A percentile compares a stretch with the other conserved stretches of the same genome.
phyloP scores from a whole-genome alignment of 1,284 basidiomycete genomes.

The Ustilago tritici region DNA sequence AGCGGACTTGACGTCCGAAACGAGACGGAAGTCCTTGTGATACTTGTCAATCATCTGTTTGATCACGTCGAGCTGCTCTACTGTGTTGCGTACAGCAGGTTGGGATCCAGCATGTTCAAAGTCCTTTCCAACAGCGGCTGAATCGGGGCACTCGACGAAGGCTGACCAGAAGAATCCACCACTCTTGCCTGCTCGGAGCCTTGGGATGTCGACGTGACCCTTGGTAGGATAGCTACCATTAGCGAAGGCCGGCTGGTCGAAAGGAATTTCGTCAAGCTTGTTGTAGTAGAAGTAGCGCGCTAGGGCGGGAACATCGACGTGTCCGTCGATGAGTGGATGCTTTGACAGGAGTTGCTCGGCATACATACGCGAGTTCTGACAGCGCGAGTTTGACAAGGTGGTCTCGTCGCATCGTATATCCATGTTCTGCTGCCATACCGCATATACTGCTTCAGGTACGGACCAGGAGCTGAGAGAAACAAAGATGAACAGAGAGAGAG shows the following conservation, averaged over 20 bases:
- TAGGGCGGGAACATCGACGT: slow-evolving; percentile 52
- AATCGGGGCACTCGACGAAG: slow-evolving; percentile 46
- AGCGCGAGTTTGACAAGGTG: slow-evolving; percentile 6
- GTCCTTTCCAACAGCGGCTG: slow-evolving; percentile 25
- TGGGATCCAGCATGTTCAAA: slow-evolving; percentile 38
- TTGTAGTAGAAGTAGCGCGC: slow-evolving; percentile 38
- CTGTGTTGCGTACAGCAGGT: slow-evolving; percentile 37
- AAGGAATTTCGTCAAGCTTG: slow-evolving; percentile 42
- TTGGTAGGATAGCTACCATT: slow-evolving; percentile 36
- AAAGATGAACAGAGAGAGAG: slow-evolving; percentile 1
- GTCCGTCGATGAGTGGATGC: slow-evolving; percentile 52
- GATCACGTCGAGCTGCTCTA: slow-evolving; percentile 54
- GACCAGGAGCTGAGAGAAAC: slow-evolving; percentile 7
- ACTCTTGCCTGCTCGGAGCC: slow-evolving; percentile 35
- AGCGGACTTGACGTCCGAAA: slow-evolving; percentile 20
- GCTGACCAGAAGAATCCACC: slow-evolving; percentile 58
- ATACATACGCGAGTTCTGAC: slow-evolving; percentile 24
- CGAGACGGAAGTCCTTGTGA: slow-evolving; percentile 33
- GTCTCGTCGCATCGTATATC: slow-evolving; percentile 12
- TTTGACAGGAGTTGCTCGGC: slow-evolving; percentile 22
- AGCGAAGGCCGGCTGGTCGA: slow-evolving; percentile 26
- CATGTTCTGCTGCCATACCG: slow-evolving; percentile 4
- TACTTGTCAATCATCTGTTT: slow-evolving; percentile 41
- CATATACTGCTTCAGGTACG: neutral
- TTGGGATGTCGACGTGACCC: slow-evolving; percentile 50